Evolutionary conservation across 352 stramenopile species (phyloP).

Genomic region (Pythium periplocum): DNA sequence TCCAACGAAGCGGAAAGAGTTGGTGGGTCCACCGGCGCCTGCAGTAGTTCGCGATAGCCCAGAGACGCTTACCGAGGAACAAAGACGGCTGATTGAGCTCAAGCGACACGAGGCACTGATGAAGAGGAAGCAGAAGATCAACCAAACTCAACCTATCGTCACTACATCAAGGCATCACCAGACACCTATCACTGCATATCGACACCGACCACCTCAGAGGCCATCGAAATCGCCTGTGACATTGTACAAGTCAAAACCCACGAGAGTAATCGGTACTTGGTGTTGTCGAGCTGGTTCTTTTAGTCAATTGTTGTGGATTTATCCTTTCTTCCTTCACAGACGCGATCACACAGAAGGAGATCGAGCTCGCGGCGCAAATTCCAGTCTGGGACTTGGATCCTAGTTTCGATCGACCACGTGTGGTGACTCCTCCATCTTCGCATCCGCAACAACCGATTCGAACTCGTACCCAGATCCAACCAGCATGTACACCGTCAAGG

Average conservation of each 20-base stretch:
- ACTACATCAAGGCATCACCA: too few relatives aligned
- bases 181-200: too few relatives aligned
- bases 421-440: slow-evolving; percentile 15
- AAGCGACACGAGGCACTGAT: slow-evolving; percentile 51
- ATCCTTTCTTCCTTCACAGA: slow-evolving; percentile 1
- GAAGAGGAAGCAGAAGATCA: slow-evolving; percentile 30
- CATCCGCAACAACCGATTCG: too few relatives aligned
- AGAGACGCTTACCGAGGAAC: slow-evolving; percentile 43
- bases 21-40: neutral
- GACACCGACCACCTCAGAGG: too few relatives aligned
- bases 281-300: too few relatives aligned
- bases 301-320: too few relatives aligned
- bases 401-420: neutral
- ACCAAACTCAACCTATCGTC: neutral
- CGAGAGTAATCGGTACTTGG: too few relatives aligned
- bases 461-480: too few relatives aligned
- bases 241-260: too few relatives aligned
- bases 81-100: slow-evolving; percentile 47
- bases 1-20: too few relatives aligned
- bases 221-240: too few relatives aligned
- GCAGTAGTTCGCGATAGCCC: slow-evolving; percentile 17
- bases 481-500: too few relatives aligned
- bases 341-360: slow-evolving; percentile 21
- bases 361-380: slow-evolving; percentile 46
- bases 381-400: neutral